Base-by-base conservation (phyloP, 768 basidiomycete genomes). In the Hygrocybe coccinea region DNA sequence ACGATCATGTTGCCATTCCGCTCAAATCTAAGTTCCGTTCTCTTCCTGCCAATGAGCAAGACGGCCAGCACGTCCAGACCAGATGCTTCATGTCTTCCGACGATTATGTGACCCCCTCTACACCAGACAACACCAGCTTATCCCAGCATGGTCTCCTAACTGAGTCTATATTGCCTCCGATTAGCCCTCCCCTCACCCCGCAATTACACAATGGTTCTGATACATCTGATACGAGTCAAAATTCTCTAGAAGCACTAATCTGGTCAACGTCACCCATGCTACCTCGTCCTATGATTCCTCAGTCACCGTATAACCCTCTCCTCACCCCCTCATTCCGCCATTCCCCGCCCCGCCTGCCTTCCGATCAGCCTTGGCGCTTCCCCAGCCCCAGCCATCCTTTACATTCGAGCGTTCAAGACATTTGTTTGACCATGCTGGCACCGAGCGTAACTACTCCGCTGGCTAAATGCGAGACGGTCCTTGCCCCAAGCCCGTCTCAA, bases 301-400 rank as follows among this genome's bases (percentile, higher is more conserved):
- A 82, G 62, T 89, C 89, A 5, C 89, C 89, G 2, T 91, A 90
- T 56, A 79, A 91, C 64, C 89, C 89, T 35, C 76, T 81, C 12
- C 72, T 80, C 34, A 89, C 89, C 0, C 89, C 89, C 0, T 79
- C 87, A 3, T 90, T 90, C 67, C 82, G 86, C 37, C 87, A 90
- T 67, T 88, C 86, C 9, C 85, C 87, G 15, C 80, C 84, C 0
- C 85, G 82, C 9, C 79, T 85, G 21, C 86, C 87, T 5, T 87
- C 84, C 15, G 85, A 88, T 61, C 88, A 89, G 57, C 89, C 89
- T 2, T 91, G 89, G 89, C 82, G 86, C 36, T 88, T 84, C 64
- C 82, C 86, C 7, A 90, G 87, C 62, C 87, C 87, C 10, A 87
- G 85, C 55, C 87, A 91, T 63, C 87, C 87, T 1, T 69, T 89